Conservation (phyloP, 495 filamentous ascomycete genomes). For the Aspergillus asperescens region DNA sequence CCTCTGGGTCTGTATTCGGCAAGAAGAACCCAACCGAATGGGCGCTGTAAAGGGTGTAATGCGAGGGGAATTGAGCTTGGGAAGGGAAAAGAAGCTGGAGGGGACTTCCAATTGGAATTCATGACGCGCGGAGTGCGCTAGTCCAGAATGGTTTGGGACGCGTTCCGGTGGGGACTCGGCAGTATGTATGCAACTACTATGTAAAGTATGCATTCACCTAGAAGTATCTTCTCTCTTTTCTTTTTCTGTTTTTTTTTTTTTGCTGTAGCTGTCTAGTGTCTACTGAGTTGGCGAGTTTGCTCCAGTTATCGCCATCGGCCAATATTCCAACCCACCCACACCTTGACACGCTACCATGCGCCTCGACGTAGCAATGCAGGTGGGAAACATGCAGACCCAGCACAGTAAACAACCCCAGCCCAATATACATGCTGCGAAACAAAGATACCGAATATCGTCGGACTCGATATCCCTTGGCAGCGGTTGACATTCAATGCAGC, state of each 20-base stretch:
- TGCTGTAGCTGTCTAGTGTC: not conserved
- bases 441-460: too few relatives aligned
- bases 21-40: not conserved
- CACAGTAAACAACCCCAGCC: too few relatives aligned
- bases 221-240: not conserved
- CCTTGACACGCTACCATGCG: too few relatives aligned
- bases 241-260: not conserved
- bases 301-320: too few relatives aligned
- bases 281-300: too few relatives aligned
- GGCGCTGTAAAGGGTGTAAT: not conserved
- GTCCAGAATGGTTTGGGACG: slow-evolving; percentile 38
- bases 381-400: too few relatives aligned
- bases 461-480: too few relatives aligned
- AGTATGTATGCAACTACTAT: not conserved
- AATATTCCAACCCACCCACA: too few relatives aligned
- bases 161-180: slow-evolving; percentile 24
- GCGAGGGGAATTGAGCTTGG: not conserved
- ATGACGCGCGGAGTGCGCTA: slow-evolving; percentile 35
- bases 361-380: too few relatives aligned
- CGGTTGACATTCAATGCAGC: too few relatives aligned
- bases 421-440: too few relatives aligned
- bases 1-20: not conserved
- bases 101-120: slow-evolving; percentile 23
- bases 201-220: not conserved
- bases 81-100: not conserved